Conservation (phyloP, 805 yeast species). For the Candida pseudofarinosa region DNA sequence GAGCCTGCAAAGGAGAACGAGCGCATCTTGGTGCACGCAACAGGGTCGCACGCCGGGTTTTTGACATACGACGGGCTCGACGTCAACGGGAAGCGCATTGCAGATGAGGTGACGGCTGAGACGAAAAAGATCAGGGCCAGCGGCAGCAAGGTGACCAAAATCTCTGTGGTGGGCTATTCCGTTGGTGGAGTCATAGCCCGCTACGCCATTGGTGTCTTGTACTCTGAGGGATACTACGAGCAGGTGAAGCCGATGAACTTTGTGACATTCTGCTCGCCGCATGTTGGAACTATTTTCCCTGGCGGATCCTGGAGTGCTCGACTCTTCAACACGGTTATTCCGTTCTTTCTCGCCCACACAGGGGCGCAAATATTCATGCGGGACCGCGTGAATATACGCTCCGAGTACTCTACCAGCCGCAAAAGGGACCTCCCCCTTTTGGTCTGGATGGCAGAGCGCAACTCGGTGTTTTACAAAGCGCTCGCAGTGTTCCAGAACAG, state of each 20-base stretch:
- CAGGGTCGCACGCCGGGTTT: constrained; percentile 65
- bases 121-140: constrained; percentile 10
- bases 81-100: constrained; percentile 73
- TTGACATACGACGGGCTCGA: constrained; percentile 86
- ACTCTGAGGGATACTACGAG: constrained; percentile 50
- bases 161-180: constrained; percentile 40
- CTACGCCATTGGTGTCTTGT: constrained; percentile 44
- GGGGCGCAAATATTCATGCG: constrained; percentile 71
- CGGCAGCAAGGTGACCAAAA: constrained; percentile 26
- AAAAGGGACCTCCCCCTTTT: constrained; percentile 48
- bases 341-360: constrained; percentile 62
- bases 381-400: constrained; percentile 21
- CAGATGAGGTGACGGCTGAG: constrained; percentile 51
- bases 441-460: constrained; percentile 59
- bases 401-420: constrained; percentile 2
- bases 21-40: constrained; percentile 41
- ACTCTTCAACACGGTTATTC: constrained; percentile 60
- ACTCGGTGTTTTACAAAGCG: constrained; percentile 57
- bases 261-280: constrained; percentile 55
- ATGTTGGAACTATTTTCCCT: constrained; percentile 61
- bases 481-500: constrained; percentile 49
- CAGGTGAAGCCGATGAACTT: constrained; percentile 53
- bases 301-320: constrained; percentile 41
- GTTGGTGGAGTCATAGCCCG: constrained; percentile 41
- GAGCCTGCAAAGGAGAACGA: constrained; percentile 18